A percentile compares a stretch with the other conserved stretches of the same genome.
These are phyloP conservation scores for Juncus effusus DNA, from an alignment of 176 grass and related monocot genomes.

Conservation along the genomic window DNA sequence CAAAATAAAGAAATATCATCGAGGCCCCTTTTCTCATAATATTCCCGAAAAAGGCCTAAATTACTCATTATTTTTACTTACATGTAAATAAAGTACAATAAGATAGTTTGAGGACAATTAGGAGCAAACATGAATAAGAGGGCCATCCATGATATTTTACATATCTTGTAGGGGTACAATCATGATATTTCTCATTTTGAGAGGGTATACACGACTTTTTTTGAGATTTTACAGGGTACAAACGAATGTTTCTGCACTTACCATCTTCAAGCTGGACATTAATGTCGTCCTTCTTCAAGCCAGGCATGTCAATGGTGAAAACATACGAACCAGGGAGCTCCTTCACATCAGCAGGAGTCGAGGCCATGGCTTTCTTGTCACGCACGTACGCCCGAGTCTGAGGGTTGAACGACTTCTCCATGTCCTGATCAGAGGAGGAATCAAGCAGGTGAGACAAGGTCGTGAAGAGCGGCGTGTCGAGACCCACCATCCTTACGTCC, in stretches of 20 bases:
- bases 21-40: too few relatives aligned
- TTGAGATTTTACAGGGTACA: constrained; percentile 7
- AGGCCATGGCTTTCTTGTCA: constrained; percentile 75
- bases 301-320: constrained; percentile 84
- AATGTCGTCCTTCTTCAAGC: constrained; percentile 61
- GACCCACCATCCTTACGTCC: constrained; percentile 48
- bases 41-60: too few relatives aligned
- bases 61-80: too few relatives aligned
- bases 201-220: background rate
- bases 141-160: background rate
- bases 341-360: constrained; percentile 75
- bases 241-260: background rate
- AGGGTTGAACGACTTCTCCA: constrained; percentile 35
- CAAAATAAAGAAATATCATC: too few relatives aligned
- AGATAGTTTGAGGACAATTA: too few relatives aligned
- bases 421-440: constrained; percentile 30
- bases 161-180: too few relatives aligned
- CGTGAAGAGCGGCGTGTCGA: constrained; percentile 53
- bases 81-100: too few relatives aligned
- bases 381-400: constrained; percentile 52
- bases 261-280: constrained; percentile 79
- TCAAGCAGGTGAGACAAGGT: constrained; percentile 58
- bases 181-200: too few relatives aligned
- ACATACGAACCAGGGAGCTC: constrained; percentile 48
- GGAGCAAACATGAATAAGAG: too few relatives aligned